Conservation (phyloP, 176 grass and related monocot genomes). For the Phragmites australis region DNA sequence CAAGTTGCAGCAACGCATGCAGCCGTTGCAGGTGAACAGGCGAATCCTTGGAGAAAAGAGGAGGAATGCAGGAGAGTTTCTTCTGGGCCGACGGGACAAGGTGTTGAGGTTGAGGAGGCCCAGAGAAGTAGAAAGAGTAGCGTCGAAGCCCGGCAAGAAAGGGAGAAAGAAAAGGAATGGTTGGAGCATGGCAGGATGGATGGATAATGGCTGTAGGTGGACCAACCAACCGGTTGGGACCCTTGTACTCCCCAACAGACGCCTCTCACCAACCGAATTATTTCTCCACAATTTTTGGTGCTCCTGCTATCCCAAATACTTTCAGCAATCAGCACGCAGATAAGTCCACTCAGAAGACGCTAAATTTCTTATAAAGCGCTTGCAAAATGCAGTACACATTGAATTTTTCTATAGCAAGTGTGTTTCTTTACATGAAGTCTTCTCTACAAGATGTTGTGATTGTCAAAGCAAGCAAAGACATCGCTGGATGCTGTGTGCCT, state of each 20-base stretch:
- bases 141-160: constrained; percentile 54
- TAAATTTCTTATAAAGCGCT: not conserved
- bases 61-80: not conserved
- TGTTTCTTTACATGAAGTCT: not conserved
- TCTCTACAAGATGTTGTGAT: not conserved
- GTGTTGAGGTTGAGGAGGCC: not conserved
- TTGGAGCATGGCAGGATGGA: not conserved
- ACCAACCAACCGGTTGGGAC: constrained; percentile 55
- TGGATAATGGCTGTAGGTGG: constrained; percentile 70
- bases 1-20: not conserved
- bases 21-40: not conserved
- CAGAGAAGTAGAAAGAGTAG: not conserved
- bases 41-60: not conserved
- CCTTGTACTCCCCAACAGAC: constrained; percentile 43
- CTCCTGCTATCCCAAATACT: not conserved
- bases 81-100: constrained; percentile 24
- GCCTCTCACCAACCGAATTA: constrained; percentile 56
- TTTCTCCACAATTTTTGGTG: constrained; percentile 39
- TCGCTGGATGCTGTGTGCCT: not conserved
- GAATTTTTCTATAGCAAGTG: not conserved
- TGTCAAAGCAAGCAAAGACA: constrained; percentile 29
- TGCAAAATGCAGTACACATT: not conserved
- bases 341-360: constrained; percentile 20
- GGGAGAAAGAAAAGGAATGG: not conserved
- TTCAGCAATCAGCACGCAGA: not conserved